phyloP scores from a whole-genome alignment of 1,284 basidiomycete genomes.

The Apiotrichum mycotoxinovorans region DNA sequence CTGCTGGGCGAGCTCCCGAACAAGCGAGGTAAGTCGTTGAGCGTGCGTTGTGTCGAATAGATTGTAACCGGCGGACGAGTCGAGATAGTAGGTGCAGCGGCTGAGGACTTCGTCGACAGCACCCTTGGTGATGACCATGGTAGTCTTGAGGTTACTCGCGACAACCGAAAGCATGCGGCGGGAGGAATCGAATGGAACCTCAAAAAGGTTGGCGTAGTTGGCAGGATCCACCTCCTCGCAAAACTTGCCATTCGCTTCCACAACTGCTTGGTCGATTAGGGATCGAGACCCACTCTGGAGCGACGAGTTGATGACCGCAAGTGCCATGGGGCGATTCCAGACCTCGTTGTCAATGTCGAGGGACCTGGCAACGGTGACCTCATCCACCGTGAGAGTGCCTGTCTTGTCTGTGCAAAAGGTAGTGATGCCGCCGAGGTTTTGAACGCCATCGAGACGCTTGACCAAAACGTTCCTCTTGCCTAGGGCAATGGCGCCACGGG shows the following conservation, averaged over 20 bases:
- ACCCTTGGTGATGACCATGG: not conserved
- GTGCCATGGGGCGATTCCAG: not conserved
- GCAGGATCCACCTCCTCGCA: no score
- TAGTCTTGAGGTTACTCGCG: not conserved
- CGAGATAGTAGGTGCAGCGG: not conserved
- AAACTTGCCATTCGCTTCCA: not conserved
- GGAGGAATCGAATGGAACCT: conserved; percentile 1
- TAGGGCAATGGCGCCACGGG: not conserved
- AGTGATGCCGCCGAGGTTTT: conserved; percentile 2
- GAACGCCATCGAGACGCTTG: conserved; percentile 2
- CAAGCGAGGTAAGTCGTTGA: no score
- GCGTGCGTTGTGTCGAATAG: not conserved
- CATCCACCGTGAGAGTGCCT: not conserved
- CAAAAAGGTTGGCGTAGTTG: not conserved
- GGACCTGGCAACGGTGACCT: not conserved
- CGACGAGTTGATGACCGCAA: not conserved
- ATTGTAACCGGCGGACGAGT: not conserved
- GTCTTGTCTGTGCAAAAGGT: conserved; percentile 1
- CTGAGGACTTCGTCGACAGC: conserved; percentile 2
- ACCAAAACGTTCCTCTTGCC: not conserved
- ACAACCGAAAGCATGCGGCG: conserved; percentile 5
- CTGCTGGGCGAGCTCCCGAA: no score
- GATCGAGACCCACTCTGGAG: not conserved
- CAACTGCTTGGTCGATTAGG: not conserved
- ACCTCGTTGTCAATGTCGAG: not conserved